Evolutionary conservation across 805 yeast species (phyloP).

Genomic region (Saccharomycopsis schoenii): DNA sequence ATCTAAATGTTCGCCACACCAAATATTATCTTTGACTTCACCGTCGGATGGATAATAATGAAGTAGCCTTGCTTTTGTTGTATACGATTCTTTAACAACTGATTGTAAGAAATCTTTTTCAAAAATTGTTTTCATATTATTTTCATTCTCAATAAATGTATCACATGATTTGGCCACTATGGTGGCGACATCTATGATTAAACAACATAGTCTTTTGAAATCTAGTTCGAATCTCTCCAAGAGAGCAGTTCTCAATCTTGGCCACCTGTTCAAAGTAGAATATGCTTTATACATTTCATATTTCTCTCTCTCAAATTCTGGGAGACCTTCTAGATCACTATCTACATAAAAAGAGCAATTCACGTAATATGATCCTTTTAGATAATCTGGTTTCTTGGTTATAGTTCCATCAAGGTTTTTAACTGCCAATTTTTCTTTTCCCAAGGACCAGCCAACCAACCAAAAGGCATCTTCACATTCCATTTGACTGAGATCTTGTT

Average conservation of each 20-base stretch:
- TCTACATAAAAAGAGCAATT: slow-evolving; percentile 47
- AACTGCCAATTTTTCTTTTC: slow-evolving; percentile 38
- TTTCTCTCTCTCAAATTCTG: slow-evolving; percentile 24
- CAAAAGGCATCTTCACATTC: slow-evolving; percentile 42
- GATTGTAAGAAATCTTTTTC: slow-evolving; percentile 31
- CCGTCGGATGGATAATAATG: slow-evolving; percentile 37
- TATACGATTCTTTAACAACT: slow-evolving; percentile 39
- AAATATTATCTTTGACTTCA: slow-evolving; percentile 27
- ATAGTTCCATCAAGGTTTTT: slow-evolving; percentile 22
- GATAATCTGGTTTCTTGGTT: slow-evolving; percentile 26
- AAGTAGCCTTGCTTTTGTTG: slow-evolving; percentile 47
- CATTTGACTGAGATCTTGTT: slow-evolving; percentile 26
- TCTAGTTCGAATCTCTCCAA: slow-evolving; percentile 29
- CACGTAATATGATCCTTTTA: slow-evolving; percentile 49
- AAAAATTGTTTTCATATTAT: slow-evolving; percentile 23
- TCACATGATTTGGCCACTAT: slow-evolving; percentile 49
- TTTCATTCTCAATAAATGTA: slow-evolving; percentile 27
- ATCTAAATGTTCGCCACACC: slow-evolving; percentile 59
- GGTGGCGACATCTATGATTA: slow-evolving; percentile 40
- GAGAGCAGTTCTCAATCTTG: slow-evolving; percentile 21
- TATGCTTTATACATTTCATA: slow-evolving; percentile 33
- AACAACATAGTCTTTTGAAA: slow-evolving; percentile 30
- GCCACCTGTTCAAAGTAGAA: slow-evolving; percentile 46
- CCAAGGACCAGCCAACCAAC: slow-evolving; percentile 54
- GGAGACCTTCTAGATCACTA: slow-evolving; percentile 37